phyloP scores from a whole-genome alignment of 352 stramenopile species.

The Globisporangium perplexum region DNA sequence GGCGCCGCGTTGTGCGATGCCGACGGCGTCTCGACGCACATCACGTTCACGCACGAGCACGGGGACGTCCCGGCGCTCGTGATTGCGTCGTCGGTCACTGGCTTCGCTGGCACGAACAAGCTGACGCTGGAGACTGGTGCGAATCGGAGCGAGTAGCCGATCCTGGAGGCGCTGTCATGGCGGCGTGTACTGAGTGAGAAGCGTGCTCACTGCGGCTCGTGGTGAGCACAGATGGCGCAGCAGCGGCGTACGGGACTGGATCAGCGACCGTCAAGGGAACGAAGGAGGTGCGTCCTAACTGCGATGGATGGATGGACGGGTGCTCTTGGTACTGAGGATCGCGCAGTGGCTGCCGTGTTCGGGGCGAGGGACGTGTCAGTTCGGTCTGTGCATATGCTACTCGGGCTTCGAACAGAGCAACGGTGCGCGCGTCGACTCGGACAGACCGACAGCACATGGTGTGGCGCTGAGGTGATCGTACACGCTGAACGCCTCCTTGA shows the following conservation, averaged over 20 bases:
- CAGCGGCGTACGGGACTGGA: slow-evolving; percentile 25
- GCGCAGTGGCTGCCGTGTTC: slow-evolving; percentile 60
- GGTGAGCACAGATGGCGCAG: slow-evolving; percentile 19
- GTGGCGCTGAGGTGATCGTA: no score
- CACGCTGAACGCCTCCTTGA: no score
- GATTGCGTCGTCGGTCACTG: slow-evolving; percentile 19
- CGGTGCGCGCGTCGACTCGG: slow-evolving; percentile 19
- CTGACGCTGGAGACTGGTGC: slow-evolving; percentile 39
- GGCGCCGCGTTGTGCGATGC: slow-evolving; percentile 39
- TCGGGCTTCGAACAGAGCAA: slow-evolving; percentile 48
- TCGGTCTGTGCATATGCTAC: slow-evolving; percentile 42
- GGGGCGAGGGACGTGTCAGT: slow-evolving; percentile 41
- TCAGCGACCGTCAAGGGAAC: slow-evolving; percentile 35
- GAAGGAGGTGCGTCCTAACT: slow-evolving; percentile 39
- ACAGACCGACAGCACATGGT: no score
- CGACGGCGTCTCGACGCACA: slow-evolving; percentile 44
- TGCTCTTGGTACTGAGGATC: background rate
- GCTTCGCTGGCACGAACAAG: slow-evolving; percentile 21
- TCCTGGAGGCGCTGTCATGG: background rate
- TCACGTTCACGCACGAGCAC: slow-evolving; percentile 71
- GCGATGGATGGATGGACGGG: background rate
- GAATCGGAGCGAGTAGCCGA: background rate
- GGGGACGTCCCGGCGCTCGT: slow-evolving; percentile 53
- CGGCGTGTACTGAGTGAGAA: background rate
- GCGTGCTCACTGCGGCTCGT: background rate